Base-by-base conservation (phyloP, 2,329 filamentous ascomycete species). In the Cryphonectria japonica region DNA sequence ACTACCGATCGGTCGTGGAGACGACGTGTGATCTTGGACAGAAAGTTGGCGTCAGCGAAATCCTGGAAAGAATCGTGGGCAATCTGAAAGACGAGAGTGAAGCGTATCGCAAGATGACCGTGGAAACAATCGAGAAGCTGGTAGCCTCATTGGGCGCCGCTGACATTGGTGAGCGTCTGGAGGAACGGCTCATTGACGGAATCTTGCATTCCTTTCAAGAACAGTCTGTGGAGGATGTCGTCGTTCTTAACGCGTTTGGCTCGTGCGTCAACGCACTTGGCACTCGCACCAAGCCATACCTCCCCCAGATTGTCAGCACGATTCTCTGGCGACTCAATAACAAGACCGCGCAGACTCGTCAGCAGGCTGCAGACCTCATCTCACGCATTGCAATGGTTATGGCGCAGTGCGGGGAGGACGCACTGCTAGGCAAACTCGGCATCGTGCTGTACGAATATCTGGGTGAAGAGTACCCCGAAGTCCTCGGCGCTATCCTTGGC, bases 41-140 rank as follows among this genome's bases (percentile, higher is more conserved):
- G 80, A 99, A 99, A 82, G 95, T 98, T n/a, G 96, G 96, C 59
- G 95, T 95, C 68, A 92, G 94, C 75, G 95, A 98, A 84, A 98
- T 99, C 72, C 86, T 98, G 4, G 94, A 98, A 81, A 88, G 95
- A 63, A 93, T 98, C 71, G 96, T 98, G 67, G 92, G 90, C 82
- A 98, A 99, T 79, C 88, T 99, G 75, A 99, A 99, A 82, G 96
- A 99, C 78, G 96, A 99, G 82, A 98, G 93, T 80, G 96, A 99
- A 80, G 92, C 95, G 0, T 99, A 99, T 82, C 91, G 96, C 66
- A 98, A 98, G 86, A 99, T 99, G 96, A 98, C 96, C 0, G 92
- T 99, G 46, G 96, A 99, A 84, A 98, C 96, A 0, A 90, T 98
- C 11, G 96, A 99, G 83, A 99, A 98, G 83, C 90, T 98, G 64